Percentiles rank a stretch among this genome's conserved stretches.
phyloP scores from a whole-genome alignment of 495 filamentous ascomycete species.

The Filosporella fistucella region DNA sequence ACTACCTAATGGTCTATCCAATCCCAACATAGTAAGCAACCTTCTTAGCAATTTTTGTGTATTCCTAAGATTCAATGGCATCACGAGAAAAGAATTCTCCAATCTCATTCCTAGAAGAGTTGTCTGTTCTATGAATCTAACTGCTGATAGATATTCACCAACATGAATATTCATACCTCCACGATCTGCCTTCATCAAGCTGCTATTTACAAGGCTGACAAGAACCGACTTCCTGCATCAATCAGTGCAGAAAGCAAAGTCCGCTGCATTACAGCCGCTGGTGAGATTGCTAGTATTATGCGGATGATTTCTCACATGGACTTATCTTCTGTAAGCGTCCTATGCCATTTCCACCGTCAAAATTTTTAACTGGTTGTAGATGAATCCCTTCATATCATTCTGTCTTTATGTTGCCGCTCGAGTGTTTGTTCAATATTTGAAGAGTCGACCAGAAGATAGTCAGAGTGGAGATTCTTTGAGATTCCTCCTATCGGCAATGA shows the following conservation, averaged over 20 bases:
- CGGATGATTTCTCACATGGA: slow-evolving; percentile 90
- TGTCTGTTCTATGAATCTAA: no score
- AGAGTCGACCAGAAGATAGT: slow-evolving; percentile 78
- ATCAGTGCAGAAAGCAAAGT: slow-evolving; percentile 87
- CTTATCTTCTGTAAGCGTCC: slow-evolving; percentile 66
- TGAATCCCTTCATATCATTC: slow-evolving; percentile 96
- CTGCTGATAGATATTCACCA: no score
- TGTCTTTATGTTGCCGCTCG: slow-evolving; percentile 92
- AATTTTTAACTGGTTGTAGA: slow-evolving; percentile 43
- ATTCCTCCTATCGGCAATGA: slow-evolving; percentile 86
- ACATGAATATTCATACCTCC: slow-evolving; percentile 95
- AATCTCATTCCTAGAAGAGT: no score
- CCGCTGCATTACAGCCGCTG: slow-evolving; percentile 87
- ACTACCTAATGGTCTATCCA: slow-evolving; percentile 67
- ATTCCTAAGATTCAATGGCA: no score
- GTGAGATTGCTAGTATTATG: slow-evolving; percentile 96
- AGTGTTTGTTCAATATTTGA: slow-evolving; percentile 94
- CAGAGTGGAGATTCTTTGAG: slow-evolving; percentile 78
- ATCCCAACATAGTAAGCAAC: slow-evolving; percentile 90
- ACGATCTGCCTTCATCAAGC: slow-evolving; percentile 97
- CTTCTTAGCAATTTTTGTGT: no score
- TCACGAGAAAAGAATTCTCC: no score
- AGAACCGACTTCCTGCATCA: slow-evolving; percentile 70
- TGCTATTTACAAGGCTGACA: slow-evolving; percentile 95
- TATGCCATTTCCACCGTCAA: background rate